Base-by-base conservation (phyloP, 2,329 filamentous ascomycete species). In the Biscogniauxia marginata region DNA sequence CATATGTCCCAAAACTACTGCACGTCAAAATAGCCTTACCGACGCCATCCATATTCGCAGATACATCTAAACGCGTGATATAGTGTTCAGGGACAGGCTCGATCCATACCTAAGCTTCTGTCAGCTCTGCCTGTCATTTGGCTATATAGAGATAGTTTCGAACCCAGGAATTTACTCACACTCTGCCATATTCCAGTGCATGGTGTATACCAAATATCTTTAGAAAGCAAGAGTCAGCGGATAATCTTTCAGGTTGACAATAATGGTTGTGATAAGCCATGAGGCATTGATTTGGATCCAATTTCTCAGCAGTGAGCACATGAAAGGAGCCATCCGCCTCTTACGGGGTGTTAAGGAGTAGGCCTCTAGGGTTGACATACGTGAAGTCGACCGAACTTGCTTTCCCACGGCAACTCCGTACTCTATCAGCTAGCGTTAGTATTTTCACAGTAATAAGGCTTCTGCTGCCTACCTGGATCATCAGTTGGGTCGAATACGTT, bases 141-240 rank as follows among this genome's bases (percentile, higher is more conserved):
- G 16, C 44, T 24, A 34, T 22, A 22, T 18, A 30, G 21, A 23
- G 3, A 13, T 16, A 2, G 4, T 46, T 46, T 11, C 13, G 7
- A 46, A 21, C n/a, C 3, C 43, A 3, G 9, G 9, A 16, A n/a
- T 39, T 45, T 4, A 59, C 66, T 59, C 55, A 68, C 66, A 21
- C 62, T 65, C 51, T 90, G 87, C 88, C 88, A 91, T 60, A 91
- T 90, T 4, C 88, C 88, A 30, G 84, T 87, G 67, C 87, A 90
- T 0, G 88, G 84, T 0, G 84, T 84, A 68, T 90, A 90, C 69
- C 46, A 24, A 48, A 18, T 48, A 5, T n/a, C 21, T 48, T 23
- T 1, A 25, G 46, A 48, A 46, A 46, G 44, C 18, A 20, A 46
- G 44, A 11, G 44, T 46, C 20, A 39, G 30, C n/a, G n/a, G 9